Base-by-base conservation (phyloP, 2,329 filamentous ascomycete species). In the Venturia oleaginea region DNA sequence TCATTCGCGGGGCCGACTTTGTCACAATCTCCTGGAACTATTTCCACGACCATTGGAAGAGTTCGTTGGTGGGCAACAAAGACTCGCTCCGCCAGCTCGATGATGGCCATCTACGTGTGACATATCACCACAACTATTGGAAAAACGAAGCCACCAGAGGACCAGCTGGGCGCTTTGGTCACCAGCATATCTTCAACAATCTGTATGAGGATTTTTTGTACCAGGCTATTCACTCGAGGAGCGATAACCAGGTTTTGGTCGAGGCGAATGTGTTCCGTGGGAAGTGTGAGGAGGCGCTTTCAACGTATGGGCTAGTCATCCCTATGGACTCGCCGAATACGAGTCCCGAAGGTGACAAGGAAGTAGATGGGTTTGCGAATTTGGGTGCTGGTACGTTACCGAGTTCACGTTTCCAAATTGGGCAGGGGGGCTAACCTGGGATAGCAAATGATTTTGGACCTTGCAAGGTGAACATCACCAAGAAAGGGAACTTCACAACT, bases 251-350 rank as follows among this genome's bases (percentile, higher is more conserved):
- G 70, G 76, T 81, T 0, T 74, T 81, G 4, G 78, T 82, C 4
- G 79, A 82, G 66, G 78, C 76, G 2, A 81, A 81, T 63, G 78
- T 79, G 2, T 81, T 81, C 71, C 70, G 75, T 5, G 77, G 77
- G 5, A 75, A 79, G 62, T 81, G 80, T 0, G 72, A 71, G 17
- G 80, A 81, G 66, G 80, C 82, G 0, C 70, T 84, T 30, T 81
- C 77, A 67, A 83, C 82, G 0, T 83, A 84, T 62, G 81, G 82
- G 0, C 72, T 83, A 0, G 82, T 84, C 1, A 80, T 84, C n/a
- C 82, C 82, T 0, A 74, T 78, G 57, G 82, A 84, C 66, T 80
- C 78, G 54, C 82, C 82, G 0, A 84, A 84, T 65, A 83, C 80
- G 0, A 78, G 77, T 65, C 75, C 77, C 1, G 81, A 80, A 13